A percentile compares a stretch with the other conserved stretches of the same genome.
Conservation (phyloP, 768 basidiomycete species). For the Suillus cothurnatus region DNA sequence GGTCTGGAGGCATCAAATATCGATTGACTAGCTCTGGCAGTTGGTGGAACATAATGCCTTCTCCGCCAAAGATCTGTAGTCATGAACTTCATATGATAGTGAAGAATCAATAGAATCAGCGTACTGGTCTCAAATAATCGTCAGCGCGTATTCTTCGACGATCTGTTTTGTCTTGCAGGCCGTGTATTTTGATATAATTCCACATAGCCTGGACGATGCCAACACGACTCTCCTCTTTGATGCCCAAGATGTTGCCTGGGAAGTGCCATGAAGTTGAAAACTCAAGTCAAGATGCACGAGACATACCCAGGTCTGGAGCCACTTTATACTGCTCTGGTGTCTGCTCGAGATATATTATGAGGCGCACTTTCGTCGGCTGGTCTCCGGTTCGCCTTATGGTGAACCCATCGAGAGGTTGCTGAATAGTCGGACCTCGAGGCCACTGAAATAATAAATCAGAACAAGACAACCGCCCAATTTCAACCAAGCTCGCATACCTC, state of each 20-base stretch:
- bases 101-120: constrained; percentile 12
- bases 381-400: constrained; percentile 84
- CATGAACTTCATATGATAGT: background rate
- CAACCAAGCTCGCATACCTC: constrained; percentile 54
- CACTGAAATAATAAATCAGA: constrained; percentile 44
- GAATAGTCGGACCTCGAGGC: constrained; percentile 56
- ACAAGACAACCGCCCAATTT: background rate
- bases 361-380: constrained; percentile 68
- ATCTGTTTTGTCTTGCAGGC: constrained; percentile 82
- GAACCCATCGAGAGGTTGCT: constrained; percentile 81
- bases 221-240: constrained; percentile 83
- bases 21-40: constrained; percentile 87
- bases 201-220: constrained; percentile 84
- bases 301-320: constrained; percentile 68
- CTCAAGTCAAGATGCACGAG: background rate
- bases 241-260: constrained; percentile 64
- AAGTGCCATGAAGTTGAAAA: constrained; percentile 8
- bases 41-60: constrained; percentile 73
- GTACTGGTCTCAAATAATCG: constrained; percentile 64
- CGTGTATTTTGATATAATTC: constrained; percentile 89
- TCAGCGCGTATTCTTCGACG: constrained; percentile 70
- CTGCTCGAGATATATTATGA: constrained; percentile 88
- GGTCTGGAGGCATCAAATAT: constrained; percentile 74
- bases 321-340: constrained; percentile 87
- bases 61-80: constrained; percentile 67